phyloP scores from a whole-genome alignment of 306 rosid species.

The Erythrophleum fordii region DNA sequence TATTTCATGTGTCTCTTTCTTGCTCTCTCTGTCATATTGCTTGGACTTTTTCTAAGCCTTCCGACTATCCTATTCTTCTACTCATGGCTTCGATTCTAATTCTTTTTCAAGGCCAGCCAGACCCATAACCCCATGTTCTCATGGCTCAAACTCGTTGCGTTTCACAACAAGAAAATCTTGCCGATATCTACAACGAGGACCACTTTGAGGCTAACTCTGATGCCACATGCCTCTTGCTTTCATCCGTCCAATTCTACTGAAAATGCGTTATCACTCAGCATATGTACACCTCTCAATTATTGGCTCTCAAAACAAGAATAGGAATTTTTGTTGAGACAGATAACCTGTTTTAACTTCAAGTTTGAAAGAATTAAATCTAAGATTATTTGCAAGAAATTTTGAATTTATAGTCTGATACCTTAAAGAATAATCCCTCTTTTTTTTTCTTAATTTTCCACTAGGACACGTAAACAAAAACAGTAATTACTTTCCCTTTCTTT shows the following conservation, averaged over 20 bases:
- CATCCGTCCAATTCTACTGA: conserved; percentile 38
- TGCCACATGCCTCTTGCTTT: conserved; percentile 54
- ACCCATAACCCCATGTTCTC: conserved; percentile 10
- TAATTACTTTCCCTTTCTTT: background rate
- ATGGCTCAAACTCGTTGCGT: conserved; percentile 57
- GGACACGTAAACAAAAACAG: background rate
- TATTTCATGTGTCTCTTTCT: background rate
- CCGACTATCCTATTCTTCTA: too few relatives aligned
- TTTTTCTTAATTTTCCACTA: background rate
- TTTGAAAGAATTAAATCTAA: too few relatives aligned
- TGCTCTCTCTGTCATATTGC: too few relatives aligned
- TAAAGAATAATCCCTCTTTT: background rate
- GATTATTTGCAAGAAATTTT: too few relatives aligned
- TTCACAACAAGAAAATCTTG: conserved; percentile 64
- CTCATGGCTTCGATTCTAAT: conserved; percentile 31
- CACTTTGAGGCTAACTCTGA: conserved; percentile 48
- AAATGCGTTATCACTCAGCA: too few relatives aligned
- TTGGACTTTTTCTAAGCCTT: background rate
- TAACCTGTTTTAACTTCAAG: too few relatives aligned
- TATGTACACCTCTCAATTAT: background rate
- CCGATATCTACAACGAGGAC: conserved; percentile 65
- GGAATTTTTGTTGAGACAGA: background rate
- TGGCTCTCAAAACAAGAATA: background rate
- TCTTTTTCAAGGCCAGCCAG: background rate
- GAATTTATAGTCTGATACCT: too few relatives aligned